Evolutionary conservation across 2,329 filamentous ascomycete species (phyloP), one percentile per base, ranked within the genome.

Genomic region (Pseudogymnoascus sp.): DNA sequence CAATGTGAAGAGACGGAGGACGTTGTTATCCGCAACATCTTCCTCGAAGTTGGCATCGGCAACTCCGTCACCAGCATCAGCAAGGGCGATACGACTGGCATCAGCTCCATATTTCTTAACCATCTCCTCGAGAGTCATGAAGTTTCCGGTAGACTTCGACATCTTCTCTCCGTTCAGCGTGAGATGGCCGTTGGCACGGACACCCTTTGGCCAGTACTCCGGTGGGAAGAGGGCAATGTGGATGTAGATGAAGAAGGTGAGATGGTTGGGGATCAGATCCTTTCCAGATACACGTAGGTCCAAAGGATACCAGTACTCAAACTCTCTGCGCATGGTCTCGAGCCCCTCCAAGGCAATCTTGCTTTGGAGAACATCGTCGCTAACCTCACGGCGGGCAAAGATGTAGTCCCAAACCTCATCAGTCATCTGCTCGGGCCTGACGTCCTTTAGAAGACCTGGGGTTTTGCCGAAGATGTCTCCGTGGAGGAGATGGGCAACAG

Each of bases 1-100:
- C 60, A 95, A 80, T 71, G 80, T 85, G 73, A 86, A 92, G 60
- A 97, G 83, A 70, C 92, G 87, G 65, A 97, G 81, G 70, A 97
- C 95, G 72, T 87, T 92, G 73, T 87, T 90, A 76, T 97, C 94
- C 40, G 94, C 94, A 39, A 97, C 92, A 61, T 88, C 85, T 78
- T 99, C 94, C 71, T 97, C 94, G 67, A 99, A 96, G 80, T 99
- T 99, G 69, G 93, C 92, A 75, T 99, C 94, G 66, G 91, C 88
- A 65, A 97, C 92, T 66, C 89, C 90, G 71, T 99, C 94, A 69
- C 94, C 94, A 10, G 92, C 92, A 74, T 99, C 94, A 15, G 93
- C 93, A 65, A 99, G 86, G 3, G 92, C 92, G 69, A 97, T 89
- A 72, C 93, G 85, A 45, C 89, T 88, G 10, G 94, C 94, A 74